Evolutionary conservation across 306 rosid species (phyloP), one percentile per base, ranked within the genome.

Genomic region (Corylus americana): DNA sequence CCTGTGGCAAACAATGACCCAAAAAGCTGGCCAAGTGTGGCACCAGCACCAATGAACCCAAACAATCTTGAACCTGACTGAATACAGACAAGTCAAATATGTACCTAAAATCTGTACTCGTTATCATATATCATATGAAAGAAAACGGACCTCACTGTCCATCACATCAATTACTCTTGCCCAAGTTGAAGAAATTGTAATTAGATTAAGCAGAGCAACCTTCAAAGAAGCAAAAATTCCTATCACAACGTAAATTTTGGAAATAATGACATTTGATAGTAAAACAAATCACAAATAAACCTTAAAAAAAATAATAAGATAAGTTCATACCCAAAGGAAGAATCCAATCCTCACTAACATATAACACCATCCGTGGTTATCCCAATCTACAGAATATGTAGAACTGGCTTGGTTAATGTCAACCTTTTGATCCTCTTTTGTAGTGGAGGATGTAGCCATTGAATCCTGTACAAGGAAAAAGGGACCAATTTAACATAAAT

Each of bases 21-120:
- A 73, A 88, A 91, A 66, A 95, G 90, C 86, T 95, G 99, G 78
- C 98, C 99, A n/a, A 95, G 99, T 16, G 99, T 95, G 73, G 99
- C 99, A 71, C 99, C 99, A 76, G 98, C 98, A 78, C 98, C 99
- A 77, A 95, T 88, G 83, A 95, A 95, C 71, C 98, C 99, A 71
- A 95, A 95, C 82, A 95, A 89, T 93, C 99, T 95, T 75, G 98
- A 89, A 90, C 99, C 99, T 91, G 99, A 95, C 99, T 95, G 99
- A 89, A 93, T 64, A 73, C 82, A 72, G 25, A 79, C 71, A 84
- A 82, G 78, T 86, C 84, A 89, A 82, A 80, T 11, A 76, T 48
- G 61, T 44, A 66, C 35, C 14, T 49, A 75, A 44, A 74, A 67
- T 55, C 53, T 62, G 55, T 68, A 58, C 58, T 53, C 20, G 16